A percentile compares a stretch with the other conserved stretches of the same genome.
Evolutionary conservation across 495 filamentous ascomycete species (phyloP).

Genomic region (Hypoxylon cercidicola): DNA sequence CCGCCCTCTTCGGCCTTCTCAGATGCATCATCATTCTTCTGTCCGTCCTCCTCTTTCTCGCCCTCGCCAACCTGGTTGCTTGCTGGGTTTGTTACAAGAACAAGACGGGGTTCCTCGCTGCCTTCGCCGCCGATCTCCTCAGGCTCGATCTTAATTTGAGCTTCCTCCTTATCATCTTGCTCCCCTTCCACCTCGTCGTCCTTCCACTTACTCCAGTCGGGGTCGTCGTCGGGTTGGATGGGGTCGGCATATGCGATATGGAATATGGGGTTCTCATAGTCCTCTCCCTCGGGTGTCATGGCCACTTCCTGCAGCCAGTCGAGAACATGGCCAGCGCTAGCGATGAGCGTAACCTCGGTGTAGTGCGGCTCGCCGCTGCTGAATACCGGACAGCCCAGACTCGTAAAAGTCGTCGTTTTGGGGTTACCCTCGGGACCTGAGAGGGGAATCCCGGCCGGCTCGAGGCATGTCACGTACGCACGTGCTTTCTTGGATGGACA

Average conservation of each 20-base stretch:
- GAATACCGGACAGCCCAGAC: conserved; percentile 58
- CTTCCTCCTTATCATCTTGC: conserved; percentile 2
- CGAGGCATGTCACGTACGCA: conserved; percentile 65
- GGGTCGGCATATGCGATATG: conserved; percentile 32
- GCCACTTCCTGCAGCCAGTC: conserved; percentile 60
- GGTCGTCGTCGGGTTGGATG: conserved; percentile 11
- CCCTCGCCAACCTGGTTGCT: background rate
- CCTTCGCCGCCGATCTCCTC: background rate
- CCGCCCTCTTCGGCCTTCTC: background rate
- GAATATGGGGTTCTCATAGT: conserved; percentile 50
- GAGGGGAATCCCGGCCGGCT: conserved; percentile 60
- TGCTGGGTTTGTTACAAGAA: background rate
- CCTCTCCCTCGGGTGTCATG: conserved; percentile 23
- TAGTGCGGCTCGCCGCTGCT: conserved; percentile 53
- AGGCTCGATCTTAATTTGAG: background rate
- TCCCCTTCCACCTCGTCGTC: background rate
- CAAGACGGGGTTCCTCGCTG: background rate
- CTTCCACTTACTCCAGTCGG: conserved; percentile 16
- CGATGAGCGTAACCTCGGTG: conserved; percentile 53
- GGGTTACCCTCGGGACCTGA: conserved; percentile 56
- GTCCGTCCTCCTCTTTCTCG: background rate
- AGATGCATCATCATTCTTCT: background rate
- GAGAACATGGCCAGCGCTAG: conserved; percentile 48
- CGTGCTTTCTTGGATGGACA: conserved; percentile 61
- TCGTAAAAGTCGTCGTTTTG: conserved; percentile 39